Base-by-base conservation (phyloP, 108 stramenopile species). In the Cyclotella distinguenda region DNA sequence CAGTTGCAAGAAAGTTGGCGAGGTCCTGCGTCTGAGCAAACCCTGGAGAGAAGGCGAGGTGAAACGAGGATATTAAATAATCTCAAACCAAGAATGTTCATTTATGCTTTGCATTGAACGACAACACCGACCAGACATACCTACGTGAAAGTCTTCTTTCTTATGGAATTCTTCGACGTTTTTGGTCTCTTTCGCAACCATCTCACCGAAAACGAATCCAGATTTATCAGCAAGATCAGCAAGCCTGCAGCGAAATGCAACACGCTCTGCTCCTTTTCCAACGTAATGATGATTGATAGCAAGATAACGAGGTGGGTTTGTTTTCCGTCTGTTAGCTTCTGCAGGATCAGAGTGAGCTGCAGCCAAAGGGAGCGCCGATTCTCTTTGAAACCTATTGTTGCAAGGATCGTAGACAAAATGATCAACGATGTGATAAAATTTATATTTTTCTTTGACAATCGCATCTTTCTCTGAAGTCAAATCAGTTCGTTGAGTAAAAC, bases 111-210 rank as follows among this genome's bases (percentile, higher is more conserved):
- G n/a, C n/a, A n/a, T n/a, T n/a, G n/a, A n/a, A n/a, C n/a, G n/a
- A n/a, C n/a, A n/a, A n/a, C n/a, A n/a, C n/a, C n/a, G n/a, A n/a
- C n/a, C n/a, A n/a, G n/a, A 1, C 10, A 22, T 19, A 47, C 40
- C 57, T 44, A 61, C 45, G 27, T 83, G 82, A 49, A 83, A 83
- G 0, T 51, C 60, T 8, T 68, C 44, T 6, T 77, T 64, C 21
- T 83, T 76, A 26, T 39, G 57, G 3, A 76, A 66, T 21, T 66
- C 66, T 45, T 83, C 75, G 1, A 63, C 64, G 21, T 63, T 46
- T 21, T 77, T 67, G 0, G 79, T 83, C 66, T 83, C 82, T 48
- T 83, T 83, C 0, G 79, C 82, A 36, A 83, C 42, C 82, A 83
- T 80, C 8, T 70, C 50, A 45, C 40, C 44, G 27, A 82, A 72